These are phyloP conservation scores for Polytolypa hystricis DNA, from an alignment of 2,329 filamentous ascomycete genomes.

Conservation along the genomic window DNA sequence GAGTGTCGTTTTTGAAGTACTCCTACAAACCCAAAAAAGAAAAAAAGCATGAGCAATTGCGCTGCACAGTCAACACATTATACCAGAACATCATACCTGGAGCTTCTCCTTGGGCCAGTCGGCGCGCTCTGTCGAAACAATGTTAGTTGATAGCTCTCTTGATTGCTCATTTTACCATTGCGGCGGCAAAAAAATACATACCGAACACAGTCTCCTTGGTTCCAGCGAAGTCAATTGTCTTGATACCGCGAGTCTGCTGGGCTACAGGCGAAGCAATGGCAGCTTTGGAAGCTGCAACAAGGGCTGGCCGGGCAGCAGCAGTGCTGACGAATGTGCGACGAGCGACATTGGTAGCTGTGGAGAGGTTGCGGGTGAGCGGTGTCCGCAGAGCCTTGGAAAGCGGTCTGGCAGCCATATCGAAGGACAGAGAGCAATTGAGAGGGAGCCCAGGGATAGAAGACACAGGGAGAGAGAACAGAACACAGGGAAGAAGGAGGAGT, in stretches of 20 bases:
- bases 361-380: constrained; percentile 44
- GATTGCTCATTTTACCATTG: neutral
- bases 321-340: constrained; percentile 48
- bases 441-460: constrained; percentile 4
- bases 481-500: too few species aligned
- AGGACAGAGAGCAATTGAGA: constrained; percentile 10
- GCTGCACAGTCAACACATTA: constrained; percentile 9
- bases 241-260: constrained; percentile 74
- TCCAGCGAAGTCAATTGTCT: constrained; percentile 98
- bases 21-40: constrained; percentile 50
- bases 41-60: neutral
- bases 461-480: constrained; percentile 10
- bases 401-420: constrained; percentile 38
- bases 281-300: constrained; percentile 35
- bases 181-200: constrained; percentile 34
- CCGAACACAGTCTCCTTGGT: constrained; percentile 90
- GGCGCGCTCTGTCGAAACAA: constrained; percentile 60
- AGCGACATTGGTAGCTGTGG: constrained; percentile 36
- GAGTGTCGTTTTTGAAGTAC: constrained; percentile 99
- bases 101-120: constrained; percentile 99
- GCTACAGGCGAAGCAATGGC: constrained; percentile 37
- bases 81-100: constrained; percentile 51
- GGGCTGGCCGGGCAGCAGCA: constrained; percentile 34
- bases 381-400: constrained; percentile 47
- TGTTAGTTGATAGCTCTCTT: constrained; percentile 13